phyloP scores from a whole-genome alignment of 345 rosid genomes.

The Hevea brasiliensis region DNA sequence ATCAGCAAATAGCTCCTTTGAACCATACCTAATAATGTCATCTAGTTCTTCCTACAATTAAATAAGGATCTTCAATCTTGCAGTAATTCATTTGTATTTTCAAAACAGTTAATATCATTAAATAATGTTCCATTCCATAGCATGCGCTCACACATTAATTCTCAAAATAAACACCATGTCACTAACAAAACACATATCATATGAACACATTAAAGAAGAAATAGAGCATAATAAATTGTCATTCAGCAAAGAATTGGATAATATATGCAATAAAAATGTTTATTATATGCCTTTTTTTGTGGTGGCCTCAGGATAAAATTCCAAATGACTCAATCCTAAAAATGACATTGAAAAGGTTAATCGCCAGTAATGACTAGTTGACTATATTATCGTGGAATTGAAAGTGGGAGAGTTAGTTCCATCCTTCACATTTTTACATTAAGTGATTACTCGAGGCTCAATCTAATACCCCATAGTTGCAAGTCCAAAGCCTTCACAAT shows the following conservation, averaged over 20 bases:
- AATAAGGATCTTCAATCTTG: conserved; percentile 10
- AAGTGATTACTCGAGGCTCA: background rate
- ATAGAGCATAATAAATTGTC: background rate
- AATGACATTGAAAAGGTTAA: background rate
- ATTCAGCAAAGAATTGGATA: background rate
- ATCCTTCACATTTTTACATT: background rate
- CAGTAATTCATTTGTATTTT: background rate
- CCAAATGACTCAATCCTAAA: background rate
- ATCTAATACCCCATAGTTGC: background rate
- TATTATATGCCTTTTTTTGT: background rate
- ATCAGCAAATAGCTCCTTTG: conserved; percentile 94
- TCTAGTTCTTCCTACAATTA: conserved; percentile 83
- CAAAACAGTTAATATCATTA: background rate
- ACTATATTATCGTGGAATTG: background rate
- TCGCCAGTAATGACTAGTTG: background rate
- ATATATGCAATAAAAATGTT: background rate
- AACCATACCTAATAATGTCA: conserved; percentile 97
- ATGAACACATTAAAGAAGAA: background rate
- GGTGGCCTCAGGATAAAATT: background rate
- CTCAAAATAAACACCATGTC: background rate
- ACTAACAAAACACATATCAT: background rate
- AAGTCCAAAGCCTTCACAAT: background rate
- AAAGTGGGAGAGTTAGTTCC: background rate
- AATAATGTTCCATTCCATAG: background rate
- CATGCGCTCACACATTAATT: background rate